Evolutionary conservation across 371 early-diverging fungal genomes (phyloP).

Genomic region (Mucor plumbeus): DNA sequence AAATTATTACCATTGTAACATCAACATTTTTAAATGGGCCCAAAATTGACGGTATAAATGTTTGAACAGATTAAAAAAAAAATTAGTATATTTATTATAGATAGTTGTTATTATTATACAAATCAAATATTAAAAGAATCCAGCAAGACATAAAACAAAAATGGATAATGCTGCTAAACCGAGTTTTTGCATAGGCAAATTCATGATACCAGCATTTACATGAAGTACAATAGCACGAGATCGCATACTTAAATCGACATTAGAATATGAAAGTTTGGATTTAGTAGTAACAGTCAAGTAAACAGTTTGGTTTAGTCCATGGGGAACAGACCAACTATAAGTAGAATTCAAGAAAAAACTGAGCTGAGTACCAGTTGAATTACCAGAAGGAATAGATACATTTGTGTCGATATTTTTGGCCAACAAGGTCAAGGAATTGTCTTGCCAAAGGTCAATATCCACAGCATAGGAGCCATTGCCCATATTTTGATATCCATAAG

Average conservation of each 20-base stretch:
- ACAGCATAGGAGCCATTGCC: constrained; percentile 42
- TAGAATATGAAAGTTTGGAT: constrained; percentile 3
- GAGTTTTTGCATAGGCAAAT: constrained; percentile 12
- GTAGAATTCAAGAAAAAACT: constrained; percentile 31
- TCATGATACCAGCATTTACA: constrained; percentile 20
- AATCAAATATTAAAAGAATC: background rate
- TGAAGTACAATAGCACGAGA: constrained; percentile 25
- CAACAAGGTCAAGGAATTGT: constrained; percentile 14
- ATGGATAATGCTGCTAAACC: constrained; percentile 7
- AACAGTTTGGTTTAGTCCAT: constrained; percentile 34
- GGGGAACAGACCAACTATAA: constrained; percentile 46
- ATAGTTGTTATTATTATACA: background rate
- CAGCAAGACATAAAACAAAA: background rate
- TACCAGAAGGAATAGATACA: constrained; percentile 29
- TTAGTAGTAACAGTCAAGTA: constrained; percentile 37
- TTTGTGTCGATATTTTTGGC: constrained; percentile 29
- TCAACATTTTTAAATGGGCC: background rate
- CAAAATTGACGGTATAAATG: too few relatives aligned
- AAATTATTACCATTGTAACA: background rate
- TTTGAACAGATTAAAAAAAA: too few relatives aligned
- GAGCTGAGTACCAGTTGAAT: constrained; percentile 38
- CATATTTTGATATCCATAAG: constrained; percentile 44
- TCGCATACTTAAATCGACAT: constrained; percentile 17
- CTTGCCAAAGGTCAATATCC: constrained; percentile 41
- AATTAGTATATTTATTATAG: background rate